Evolutionary conservation across 208 protist genomes (phyloP).

Genomic region (Trypanosoma mega): DNA sequence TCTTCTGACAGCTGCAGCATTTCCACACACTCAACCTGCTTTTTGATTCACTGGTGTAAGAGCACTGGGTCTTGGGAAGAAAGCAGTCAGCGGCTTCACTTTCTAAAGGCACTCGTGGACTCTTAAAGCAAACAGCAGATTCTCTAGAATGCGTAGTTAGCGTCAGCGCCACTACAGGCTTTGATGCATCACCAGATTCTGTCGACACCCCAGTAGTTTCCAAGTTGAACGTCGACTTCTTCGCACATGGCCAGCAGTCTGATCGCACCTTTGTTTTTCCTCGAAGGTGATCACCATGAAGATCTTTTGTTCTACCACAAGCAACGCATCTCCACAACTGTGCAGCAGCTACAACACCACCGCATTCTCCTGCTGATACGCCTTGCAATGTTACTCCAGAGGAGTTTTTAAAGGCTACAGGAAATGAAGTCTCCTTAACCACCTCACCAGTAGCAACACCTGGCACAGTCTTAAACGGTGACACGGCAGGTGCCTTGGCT

Average conservation of each 20-base stretch:
- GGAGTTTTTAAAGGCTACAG: too few relatives aligned
- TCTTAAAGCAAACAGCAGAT: not conserved
- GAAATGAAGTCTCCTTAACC: not conserved
- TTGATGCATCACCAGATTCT: not conserved
- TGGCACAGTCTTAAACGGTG: not conserved
- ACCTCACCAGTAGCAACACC: not conserved
- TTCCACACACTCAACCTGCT: constrained; percentile 24
- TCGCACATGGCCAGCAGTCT: constrained; percentile 59
- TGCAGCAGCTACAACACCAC: not conserved
- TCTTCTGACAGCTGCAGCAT: constrained; percentile 42
- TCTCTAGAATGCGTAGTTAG: not conserved
- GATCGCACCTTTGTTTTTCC: constrained; percentile 52
- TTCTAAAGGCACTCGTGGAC: not conserved
- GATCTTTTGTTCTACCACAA: constrained; percentile 41
- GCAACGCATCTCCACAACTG: constrained; percentile 37
- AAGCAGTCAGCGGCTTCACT: not conserved
- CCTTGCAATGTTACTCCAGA: not conserved
- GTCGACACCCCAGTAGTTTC: not conserved
- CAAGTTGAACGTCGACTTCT: constrained; percentile 38
- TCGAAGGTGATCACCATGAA: constrained; percentile 34
- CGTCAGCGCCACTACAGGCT: not conserved
- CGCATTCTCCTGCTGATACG: not conserved
- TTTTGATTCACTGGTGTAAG: not conserved
- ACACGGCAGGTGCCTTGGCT: constrained; percentile 6
- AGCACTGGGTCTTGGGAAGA: not conserved